These are phyloP conservation scores for Corylus heterophylla DNA, from an alignment of 306 rosid genomes.

Conservation along the genomic window DNA sequence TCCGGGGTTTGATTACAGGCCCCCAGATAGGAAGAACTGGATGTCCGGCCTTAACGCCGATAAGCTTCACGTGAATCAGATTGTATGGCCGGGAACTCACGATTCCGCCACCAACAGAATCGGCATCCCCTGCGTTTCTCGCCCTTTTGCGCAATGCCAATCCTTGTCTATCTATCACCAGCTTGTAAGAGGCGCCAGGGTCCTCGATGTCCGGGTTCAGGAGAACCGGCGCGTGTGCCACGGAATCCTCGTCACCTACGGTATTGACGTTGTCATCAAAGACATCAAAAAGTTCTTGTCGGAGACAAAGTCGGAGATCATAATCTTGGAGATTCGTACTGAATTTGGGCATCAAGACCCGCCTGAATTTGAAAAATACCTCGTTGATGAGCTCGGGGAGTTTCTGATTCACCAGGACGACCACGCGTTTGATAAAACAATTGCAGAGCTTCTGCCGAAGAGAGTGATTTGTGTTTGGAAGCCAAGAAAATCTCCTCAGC, in stretches of 20 bases:
- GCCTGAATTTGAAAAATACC: constrained; percentile 64
- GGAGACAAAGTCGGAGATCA: constrained; percentile 65
- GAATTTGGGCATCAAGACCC: constrained; percentile 86
- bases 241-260: constrained; percentile 68
- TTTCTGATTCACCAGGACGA: constrained; percentile 68
- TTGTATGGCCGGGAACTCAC: constrained; percentile 93
- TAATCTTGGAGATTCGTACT: constrained; percentile 76
- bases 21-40: constrained; percentile 75
- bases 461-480: constrained; percentile 84
- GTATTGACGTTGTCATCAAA: constrained; percentile 55
- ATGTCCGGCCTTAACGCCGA: constrained; percentile 58
- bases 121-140: constrained; percentile 70
- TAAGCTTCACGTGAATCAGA: constrained; percentile 45
- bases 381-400: constrained; percentile 69
- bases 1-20: constrained; percentile 64
- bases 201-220: constrained; percentile 72
- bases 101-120: constrained; percentile 83
- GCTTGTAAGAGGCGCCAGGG: constrained; percentile 53
- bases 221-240: constrained; percentile 69
- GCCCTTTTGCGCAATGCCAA: constrained; percentile 94
- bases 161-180: constrained; percentile 70
- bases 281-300: constrained; percentile 62
- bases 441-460: constrained; percentile 64
- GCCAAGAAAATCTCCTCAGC: constrained; percentile 68
- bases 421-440: constrained; percentile 50